Percentiles rank a stretch among this genome's conserved stretches.
Conservation (phyloP, 1,139 yeast genomes). For the Candida sojae region DNA sequence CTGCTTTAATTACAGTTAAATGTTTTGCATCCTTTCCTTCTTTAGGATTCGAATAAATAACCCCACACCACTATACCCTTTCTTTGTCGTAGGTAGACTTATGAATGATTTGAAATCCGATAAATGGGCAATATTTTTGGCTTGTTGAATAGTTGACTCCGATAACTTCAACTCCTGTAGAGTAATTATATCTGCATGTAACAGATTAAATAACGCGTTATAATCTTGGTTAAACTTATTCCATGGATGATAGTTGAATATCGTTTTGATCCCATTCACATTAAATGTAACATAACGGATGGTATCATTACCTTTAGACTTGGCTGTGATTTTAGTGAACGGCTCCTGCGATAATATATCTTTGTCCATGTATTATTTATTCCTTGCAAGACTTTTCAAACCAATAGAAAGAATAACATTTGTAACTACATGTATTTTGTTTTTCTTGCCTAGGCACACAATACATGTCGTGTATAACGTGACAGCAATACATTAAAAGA, state of each 20-base stretch:
- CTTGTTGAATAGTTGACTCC: conserved; percentile 42
- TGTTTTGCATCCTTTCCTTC: conserved; percentile 28
- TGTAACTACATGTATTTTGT: too few species aligned
- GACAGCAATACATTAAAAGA: too few species aligned
- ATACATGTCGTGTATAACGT: too few species aligned
- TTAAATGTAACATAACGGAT: conserved; percentile 70
- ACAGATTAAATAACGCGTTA: conserved; percentile 47
- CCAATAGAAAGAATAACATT: too few species aligned
- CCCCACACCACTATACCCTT: conserved; percentile 93
- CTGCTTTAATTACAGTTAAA: conserved; percentile 67
- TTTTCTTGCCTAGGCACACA: too few species aligned
- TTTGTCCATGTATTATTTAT: neutral
- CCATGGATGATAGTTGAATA: conserved; percentile 86
- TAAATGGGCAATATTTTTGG: conserved; percentile 54
- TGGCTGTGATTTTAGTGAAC: conserved; percentile 13
- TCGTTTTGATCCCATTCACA: conserved; percentile 80
- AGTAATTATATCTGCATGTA: conserved; percentile 77
- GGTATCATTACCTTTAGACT: conserved; percentile 8
- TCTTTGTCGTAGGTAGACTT: conserved; percentile 62
- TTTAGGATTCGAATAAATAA: conserved; percentile 65
- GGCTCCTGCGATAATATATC: conserved; percentile 14
- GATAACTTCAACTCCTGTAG: conserved; percentile 85
- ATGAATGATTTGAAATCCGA: conserved; percentile 65
- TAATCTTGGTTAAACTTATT: conserved; percentile 50
- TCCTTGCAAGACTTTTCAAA: too few species aligned